Base-by-base conservation (phyloP, 2,329 filamentous ascomycete species). In the Teratosphaeria viscida region DNA sequence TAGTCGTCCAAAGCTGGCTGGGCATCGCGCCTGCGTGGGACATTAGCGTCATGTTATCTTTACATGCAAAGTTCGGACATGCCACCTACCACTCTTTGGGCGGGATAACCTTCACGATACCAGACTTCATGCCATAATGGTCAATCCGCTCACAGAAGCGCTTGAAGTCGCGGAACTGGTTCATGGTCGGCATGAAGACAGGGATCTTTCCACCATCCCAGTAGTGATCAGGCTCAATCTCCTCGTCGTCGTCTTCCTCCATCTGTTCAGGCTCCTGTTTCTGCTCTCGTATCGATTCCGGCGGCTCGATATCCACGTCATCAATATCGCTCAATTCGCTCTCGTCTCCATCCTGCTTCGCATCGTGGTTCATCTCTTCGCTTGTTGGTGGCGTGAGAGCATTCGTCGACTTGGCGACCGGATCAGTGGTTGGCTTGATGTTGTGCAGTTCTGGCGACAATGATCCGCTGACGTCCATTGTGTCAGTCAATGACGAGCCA, bases 61-160 rank as follows among this genome's bases (percentile, higher is more conserved):
- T 14, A 29, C 27, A n/a, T 19, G 23, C 34, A 19, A 1, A 19
- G 32, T 16, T 49, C 14, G 10, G 27, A 19, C 39, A 16, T 16
- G 64, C 63, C 37, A 76, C 81, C 74, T 84, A 94, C 94, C 94
- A 99, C 83, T 97, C 92, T 69, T 87, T 78, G 0, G 94, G 94
- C 32, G 94, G 92, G 57, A 97, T 87, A 60, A 99, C 88, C 77
- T 99, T 97, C 71, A 97, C 85, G 68, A 99, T 96, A 39, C 94
- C 94, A 26, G 91, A 94, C 75, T 90, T 90, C 94, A 99, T 99
- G 68, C 94, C 94, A 73, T 96, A 96, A 65, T 85, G 84, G 74
- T 99, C 90, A 63, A 99, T 85, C 74, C 90, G 92, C 71, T 86
- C 84, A 81, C 97, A 88, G 73, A 95, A 97, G 72, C 84, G 85